Percentiles rank a stretch among this genome's conserved stretches.
Conservation (phyloP, 176 grass and related monocot genomes). For the Triticum timopheevii region DNA sequence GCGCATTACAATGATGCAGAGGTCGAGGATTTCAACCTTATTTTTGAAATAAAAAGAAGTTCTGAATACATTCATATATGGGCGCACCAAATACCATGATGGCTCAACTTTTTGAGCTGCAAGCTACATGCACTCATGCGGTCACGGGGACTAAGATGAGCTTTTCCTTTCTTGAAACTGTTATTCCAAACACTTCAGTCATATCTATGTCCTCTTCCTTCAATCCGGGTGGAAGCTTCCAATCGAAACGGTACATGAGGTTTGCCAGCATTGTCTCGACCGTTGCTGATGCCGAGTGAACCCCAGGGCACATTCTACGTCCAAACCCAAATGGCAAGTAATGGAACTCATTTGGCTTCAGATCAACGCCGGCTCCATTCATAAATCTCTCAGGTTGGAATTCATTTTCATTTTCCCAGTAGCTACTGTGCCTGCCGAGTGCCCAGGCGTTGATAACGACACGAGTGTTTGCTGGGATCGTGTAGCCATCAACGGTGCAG, state of each 20-base stretch:
- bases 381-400: not conserved
- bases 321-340: not conserved
- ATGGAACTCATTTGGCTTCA: not conserved
- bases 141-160: not conserved
- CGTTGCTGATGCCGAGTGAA: not conserved
- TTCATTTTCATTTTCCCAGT: not conserved
- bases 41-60: no score
- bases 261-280: not conserved
- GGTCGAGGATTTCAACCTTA: no score
- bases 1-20: no score
- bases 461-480: not conserved
- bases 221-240: not conserved
- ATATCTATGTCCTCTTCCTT: not conserved
- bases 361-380: not conserved
- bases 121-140: not conserved
- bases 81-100: not conserved
- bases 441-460: not conserved
- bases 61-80: no score
- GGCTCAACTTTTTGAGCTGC: not conserved
- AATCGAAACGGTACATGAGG: not conserved
- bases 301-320: not conserved
- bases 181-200: not conserved
- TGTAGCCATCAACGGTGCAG: not conserved
- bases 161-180: not conserved
- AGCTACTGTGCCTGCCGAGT: not conserved